Conservation (phyloP, 2,329 filamentous ascomycete species). For the Lasiodiplodia hormozganensis region DNA sequence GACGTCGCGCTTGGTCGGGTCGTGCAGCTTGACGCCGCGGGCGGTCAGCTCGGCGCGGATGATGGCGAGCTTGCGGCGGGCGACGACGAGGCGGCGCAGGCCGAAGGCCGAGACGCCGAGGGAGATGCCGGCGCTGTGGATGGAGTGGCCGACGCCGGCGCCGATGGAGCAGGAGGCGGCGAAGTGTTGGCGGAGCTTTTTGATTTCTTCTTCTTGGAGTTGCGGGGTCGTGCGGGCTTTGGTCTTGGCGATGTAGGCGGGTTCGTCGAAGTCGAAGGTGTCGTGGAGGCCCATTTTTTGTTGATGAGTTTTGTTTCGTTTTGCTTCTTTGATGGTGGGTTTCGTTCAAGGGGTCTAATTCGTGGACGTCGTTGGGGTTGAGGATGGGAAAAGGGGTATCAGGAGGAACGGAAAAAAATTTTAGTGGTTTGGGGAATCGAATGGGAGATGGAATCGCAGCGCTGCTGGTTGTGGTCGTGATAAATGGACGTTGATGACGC, state of each 20-base stretch:
- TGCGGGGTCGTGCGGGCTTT: not conserved
- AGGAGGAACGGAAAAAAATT: not conserved
- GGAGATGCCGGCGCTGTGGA: slow-evolving; percentile 14
- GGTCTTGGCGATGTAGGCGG: slow-evolving; percentile 15
- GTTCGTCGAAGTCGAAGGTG: slow-evolving; percentile 22
- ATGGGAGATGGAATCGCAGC: not conserved
- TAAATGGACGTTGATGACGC: not conserved
- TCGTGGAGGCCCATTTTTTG: slow-evolving; percentile 19
- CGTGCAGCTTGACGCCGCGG: slow-evolving; percentile 7
- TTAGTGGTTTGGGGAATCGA: not conserved
- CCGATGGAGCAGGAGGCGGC: slow-evolving; percentile 14
- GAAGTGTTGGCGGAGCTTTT: slow-evolving; percentile 16
- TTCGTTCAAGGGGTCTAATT: too few species aligned
- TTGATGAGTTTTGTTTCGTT: not conserved
- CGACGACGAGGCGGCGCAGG: slow-evolving; percentile 1
- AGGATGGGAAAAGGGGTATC: not conserved
- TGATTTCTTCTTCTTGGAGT: slow-evolving; percentile 16
- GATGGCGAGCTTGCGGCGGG: slow-evolving; percentile 9
- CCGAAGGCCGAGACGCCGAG: slow-evolving; percentile 15
- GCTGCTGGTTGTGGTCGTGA: not conserved
- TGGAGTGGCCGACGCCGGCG: not conserved
- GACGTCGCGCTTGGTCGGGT: slow-evolving; percentile 14
- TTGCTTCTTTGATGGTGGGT: not conserved
- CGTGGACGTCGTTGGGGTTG: not conserved
- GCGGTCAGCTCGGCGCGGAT: slow-evolving; percentile 4